Conservation (phyloP, 2,329 filamentous ascomycete species). For the Aurifilum marmelostoma region DNA sequence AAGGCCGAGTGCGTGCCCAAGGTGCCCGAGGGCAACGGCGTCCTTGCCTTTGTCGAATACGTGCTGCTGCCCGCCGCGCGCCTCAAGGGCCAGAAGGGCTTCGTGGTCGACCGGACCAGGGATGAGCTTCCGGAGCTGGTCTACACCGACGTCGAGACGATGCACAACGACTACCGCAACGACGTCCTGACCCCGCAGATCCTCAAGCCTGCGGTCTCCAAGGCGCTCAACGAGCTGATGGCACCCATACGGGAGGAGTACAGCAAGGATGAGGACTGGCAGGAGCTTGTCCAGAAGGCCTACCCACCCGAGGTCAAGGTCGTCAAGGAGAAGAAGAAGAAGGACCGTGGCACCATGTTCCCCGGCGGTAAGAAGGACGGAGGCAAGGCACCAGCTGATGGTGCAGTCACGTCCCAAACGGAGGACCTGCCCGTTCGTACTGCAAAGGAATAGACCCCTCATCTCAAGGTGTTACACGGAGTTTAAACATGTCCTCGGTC, state of each 20-base stretch:
- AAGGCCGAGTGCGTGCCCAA: constrained; percentile 82
- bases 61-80: constrained; percentile 78
- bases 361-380: constrained; percentile 46
- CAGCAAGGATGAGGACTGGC: constrained; percentile 65
- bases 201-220: constrained; percentile 81
- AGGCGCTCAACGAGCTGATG: constrained; percentile 73
- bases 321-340: constrained; percentile 77
- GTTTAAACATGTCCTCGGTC: not conserved
- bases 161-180: constrained; percentile 78
- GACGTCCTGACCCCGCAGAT: constrained; percentile 85
- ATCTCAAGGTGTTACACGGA: not conserved
- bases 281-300: constrained; percentile 73
- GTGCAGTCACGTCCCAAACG: constrained; percentile 27
- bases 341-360: constrained; percentile 72
- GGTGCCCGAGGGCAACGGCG: constrained; percentile 80
- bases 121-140: constrained; percentile 73
- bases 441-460: not conserved
- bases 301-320: constrained; percentile 74
- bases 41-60: constrained; percentile 84
- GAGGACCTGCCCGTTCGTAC: constrained; percentile 28
- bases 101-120: constrained; percentile 67
- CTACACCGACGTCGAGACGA: constrained; percentile 73
- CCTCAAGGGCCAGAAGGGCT: constrained; percentile 64
- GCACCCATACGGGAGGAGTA: constrained; percentile 78
- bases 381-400: constrained; percentile 27